Conservation (phyloP, 1,284 basidiomycete species). For the Hemileia vastatrix region DNA sequence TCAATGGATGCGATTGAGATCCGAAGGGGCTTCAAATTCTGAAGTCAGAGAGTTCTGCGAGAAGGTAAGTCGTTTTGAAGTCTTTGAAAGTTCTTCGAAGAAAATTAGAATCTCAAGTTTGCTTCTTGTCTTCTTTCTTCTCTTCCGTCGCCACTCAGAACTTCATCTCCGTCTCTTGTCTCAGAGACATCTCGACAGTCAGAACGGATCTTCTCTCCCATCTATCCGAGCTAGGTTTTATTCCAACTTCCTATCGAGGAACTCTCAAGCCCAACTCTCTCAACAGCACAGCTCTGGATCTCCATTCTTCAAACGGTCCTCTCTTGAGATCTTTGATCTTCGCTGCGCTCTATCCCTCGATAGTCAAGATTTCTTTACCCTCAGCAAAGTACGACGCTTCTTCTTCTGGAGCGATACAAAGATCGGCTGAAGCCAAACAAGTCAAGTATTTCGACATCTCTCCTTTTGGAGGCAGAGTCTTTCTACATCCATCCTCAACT, state of each 20-base stretch:
- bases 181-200: constrained; percentile 72
- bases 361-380: constrained; percentile 59
- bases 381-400: constrained; percentile 70
- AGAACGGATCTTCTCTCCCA: constrained; percentile 67
- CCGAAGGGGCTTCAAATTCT: constrained; percentile 50
- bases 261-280: constrained; percentile 40
- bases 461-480: constrained; percentile 52
- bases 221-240: constrained; percentile 64
- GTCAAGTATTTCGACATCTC: constrained; percentile 61
- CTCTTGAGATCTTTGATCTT: constrained; percentile 70
- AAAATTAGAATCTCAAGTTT: neutral
- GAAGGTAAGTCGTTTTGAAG: constrained; percentile 50
- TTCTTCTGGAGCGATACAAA: constrained; percentile 65
- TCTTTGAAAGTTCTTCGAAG: neutral
- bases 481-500: constrained; percentile 74
- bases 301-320: constrained; percentile 55
- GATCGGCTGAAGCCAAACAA: constrained; percentile 70
- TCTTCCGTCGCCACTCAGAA: constrained; percentile 51
- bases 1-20: constrained; percentile 54
- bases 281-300: constrained; percentile 22
- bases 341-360: constrained; percentile 68
- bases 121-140: neutral
- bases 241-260: constrained; percentile 45
- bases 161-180: constrained; percentile 64
- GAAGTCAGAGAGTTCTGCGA: constrained; percentile 63